These are phyloP conservation scores for Schrenkiella parvula DNA, from an alignment of 345 rosid genomes.

Conservation along the genomic window DNA sequence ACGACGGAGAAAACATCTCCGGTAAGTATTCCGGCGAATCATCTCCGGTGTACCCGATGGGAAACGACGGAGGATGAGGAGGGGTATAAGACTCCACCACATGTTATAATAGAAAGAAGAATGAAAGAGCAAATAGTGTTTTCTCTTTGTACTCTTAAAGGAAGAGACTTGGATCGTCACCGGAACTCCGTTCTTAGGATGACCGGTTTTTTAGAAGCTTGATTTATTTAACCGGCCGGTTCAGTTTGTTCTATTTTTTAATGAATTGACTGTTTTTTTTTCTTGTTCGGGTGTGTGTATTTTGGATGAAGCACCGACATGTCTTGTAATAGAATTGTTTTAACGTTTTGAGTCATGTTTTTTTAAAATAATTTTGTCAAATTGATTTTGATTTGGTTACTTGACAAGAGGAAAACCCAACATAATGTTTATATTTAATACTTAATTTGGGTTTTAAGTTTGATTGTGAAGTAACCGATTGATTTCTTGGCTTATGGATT, in stretches of 20 bases:
- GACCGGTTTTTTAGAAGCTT: conserved; percentile 85
- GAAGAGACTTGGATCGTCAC: conserved; percentile 67
- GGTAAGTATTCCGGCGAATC: conserved; percentile 34
- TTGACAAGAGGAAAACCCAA: conserved; percentile 5
- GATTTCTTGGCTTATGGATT: conserved; percentile 20
- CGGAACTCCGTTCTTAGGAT: conserved; percentile 70
- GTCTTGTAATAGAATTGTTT: neutral
- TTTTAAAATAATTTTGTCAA: neutral
- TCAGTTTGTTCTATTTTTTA: conserved; percentile 15
- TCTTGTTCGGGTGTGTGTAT: neutral
- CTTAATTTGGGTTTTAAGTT: neutral
- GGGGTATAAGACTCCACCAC: conserved; percentile 55
- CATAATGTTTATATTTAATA: neutral
- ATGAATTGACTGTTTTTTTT: neutral
- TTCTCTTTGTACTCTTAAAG: conserved; percentile 65
- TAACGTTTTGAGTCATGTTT: neutral
- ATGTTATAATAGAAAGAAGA: conserved; percentile 49
- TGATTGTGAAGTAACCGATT: conserved; percentile 12
- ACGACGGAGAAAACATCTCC: conserved; percentile 22
- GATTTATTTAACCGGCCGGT: conserved; percentile 24
- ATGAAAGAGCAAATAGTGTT: conserved; percentile 61
- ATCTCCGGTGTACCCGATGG: conserved; percentile 2
- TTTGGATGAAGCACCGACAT: neutral
- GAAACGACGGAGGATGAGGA: conserved; percentile 22
- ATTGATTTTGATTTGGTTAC: neutral